Evolutionary conservation across 164 flowering plant genomes (phyloP).

Genomic region (Piper betle): DNA sequence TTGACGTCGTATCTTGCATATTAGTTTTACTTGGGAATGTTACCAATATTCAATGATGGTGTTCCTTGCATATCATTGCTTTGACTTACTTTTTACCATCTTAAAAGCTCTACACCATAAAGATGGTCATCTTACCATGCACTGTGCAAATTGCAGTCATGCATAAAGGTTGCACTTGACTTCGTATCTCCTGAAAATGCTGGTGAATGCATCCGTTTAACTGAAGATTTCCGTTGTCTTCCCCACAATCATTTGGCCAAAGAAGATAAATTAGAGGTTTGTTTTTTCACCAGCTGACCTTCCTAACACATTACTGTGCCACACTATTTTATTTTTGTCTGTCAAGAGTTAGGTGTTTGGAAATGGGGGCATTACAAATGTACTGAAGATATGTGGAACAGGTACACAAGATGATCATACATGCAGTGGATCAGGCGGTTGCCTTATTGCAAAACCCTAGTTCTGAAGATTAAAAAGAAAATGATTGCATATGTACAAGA

Average conservation of each 20-base stretch:
- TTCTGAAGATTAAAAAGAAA: no score
- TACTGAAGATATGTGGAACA: no score
- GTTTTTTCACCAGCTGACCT: neutral
- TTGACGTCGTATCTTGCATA: neutral
- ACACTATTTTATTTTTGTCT: neutral
- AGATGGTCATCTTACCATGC: neutral
- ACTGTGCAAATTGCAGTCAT: conserved; percentile 9
- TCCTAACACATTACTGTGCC: no score
- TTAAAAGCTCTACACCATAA: no score
- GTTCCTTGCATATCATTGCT: neutral
- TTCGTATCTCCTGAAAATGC: conserved; percentile 17
- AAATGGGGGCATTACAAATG: no score
- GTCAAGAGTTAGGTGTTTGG: no score
- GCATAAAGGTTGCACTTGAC: conserved; percentile 23
- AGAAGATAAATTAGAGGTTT: conserved; percentile 18
- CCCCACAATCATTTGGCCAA: conserved; percentile 15
- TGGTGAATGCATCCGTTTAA: conserved; percentile 14
- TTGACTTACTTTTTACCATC: neutral
- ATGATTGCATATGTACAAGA: no score
- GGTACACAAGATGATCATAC: no score
- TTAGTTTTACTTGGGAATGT: neutral
- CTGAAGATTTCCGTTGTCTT: conserved; percentile 18
- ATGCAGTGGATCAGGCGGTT: no score
- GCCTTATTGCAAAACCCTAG: no score
- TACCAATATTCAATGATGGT: no score